Evolutionary conservation across 1,139 yeast genomes (phyloP).

Genomic region (Debaryomycetaceae sp.): DNA sequence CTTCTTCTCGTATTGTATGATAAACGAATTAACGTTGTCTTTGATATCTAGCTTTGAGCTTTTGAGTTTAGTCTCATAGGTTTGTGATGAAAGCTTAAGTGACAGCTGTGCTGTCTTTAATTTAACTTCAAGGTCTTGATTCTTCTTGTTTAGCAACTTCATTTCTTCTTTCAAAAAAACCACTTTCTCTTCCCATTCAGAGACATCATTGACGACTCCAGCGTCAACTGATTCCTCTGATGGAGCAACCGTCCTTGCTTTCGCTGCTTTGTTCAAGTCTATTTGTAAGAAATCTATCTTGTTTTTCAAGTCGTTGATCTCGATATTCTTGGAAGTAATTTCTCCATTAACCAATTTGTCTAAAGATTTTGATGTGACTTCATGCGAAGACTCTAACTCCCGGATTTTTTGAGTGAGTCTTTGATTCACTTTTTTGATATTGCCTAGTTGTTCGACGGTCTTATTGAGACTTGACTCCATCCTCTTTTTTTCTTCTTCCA

Average conservation of each 20-base stretch:
- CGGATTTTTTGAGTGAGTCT: neutral
- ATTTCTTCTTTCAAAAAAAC: slow-evolving; percentile 19
- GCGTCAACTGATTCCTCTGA: neutral
- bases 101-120: slow-evolving; percentile 12
- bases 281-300: slow-evolving; percentile 10
- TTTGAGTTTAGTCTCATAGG: slow-evolving; percentile 21
- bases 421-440: slow-evolving; percentile 16
- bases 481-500: slow-evolving; percentile 4
- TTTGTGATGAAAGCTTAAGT: slow-evolving; percentile 15
- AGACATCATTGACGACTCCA: slow-evolving; percentile 1
- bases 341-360: neutral
- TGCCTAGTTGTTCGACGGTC: slow-evolving; percentile 2
- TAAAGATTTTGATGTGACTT: neutral
- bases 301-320: slow-evolving; percentile 17
- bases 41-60: slow-evolving; percentile 25
- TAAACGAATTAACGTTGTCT: slow-evolving; percentile 18
- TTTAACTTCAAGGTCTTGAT: slow-evolving; percentile 14
- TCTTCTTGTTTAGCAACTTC: slow-evolving; percentile 15
- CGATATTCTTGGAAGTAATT: slow-evolving; percentile 12
- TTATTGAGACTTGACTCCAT: neutral
- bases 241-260: neutral
- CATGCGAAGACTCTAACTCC: slow-evolving; percentile 1
- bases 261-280: neutral
- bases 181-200: slow-evolving; percentile 17
- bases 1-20: slow-evolving; percentile 25